These are phyloP conservation scores for Perilla frutescens DNA, from an alignment of 257 asterid species.

Conservation along the genomic window DNA sequence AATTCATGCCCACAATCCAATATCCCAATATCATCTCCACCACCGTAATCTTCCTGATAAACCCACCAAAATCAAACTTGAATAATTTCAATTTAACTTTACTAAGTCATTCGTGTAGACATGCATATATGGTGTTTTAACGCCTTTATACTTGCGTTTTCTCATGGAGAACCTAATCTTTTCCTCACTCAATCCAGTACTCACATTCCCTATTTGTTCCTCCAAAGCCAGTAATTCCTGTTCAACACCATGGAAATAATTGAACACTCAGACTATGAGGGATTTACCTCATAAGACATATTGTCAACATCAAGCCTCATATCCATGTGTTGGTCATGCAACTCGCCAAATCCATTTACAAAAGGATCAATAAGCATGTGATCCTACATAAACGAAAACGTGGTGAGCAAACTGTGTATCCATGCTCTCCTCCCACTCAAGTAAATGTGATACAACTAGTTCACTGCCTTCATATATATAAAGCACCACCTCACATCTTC, in stretches of 20 bases:
- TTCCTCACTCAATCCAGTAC: conserved; percentile 74
- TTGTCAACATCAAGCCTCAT: conserved; percentile 94
- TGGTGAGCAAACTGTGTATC: neutral
- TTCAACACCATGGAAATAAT: neutral
- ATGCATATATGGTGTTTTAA: no score
- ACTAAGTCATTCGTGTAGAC: no score
- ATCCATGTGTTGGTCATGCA: conserved; percentile 79
- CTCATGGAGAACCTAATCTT: conserved; percentile 49
- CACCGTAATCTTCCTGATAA: conserved; percentile 69
- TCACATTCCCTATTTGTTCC: conserved; percentile 84
- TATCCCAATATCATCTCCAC: conserved; percentile 69
- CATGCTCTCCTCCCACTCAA: neutral
- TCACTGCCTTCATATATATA: neutral
- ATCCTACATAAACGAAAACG: conserved; percentile 49
- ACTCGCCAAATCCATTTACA: conserved; percentile 52
- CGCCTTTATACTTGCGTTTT: conserved; percentile 46
- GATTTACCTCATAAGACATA: conserved; percentile 85
- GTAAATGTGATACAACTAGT: neutral
- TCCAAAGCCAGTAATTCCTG: conserved; percentile 91
- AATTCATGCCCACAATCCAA: conserved; percentile 84
- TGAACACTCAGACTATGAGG: no score
- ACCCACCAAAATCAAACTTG: no score
- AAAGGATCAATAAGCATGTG: conserved; percentile 64
- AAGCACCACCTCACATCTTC: neutral
- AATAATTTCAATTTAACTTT: no score